Percentiles rank a stretch among this genome's conserved stretches.
Evolutionary conservation across 139 green algal species (phyloP).

Genomic region (Ettlia oleoabundans): DNA sequence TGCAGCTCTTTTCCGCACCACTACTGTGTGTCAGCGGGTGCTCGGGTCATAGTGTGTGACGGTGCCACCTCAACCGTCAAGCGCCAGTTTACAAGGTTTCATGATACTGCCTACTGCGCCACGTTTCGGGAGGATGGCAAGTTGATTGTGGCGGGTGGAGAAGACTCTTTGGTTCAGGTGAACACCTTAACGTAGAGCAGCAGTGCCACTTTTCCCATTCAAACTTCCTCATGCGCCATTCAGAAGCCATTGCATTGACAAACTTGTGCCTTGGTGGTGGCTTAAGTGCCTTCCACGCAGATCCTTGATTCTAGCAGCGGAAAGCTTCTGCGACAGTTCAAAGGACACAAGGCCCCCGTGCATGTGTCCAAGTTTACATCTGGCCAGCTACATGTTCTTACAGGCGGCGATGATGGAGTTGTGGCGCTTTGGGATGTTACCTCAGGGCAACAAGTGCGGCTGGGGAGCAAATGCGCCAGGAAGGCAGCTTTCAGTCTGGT

Average conservation of each 20-base stretch:
- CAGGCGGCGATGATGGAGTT: slow-evolving; percentile 84
- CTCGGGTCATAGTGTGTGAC: slow-evolving; percentile 82
- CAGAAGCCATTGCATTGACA: neutral
- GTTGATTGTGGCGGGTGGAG: slow-evolving; percentile 85
- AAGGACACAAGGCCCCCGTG: slow-evolving; percentile 77
- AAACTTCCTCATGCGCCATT: neutral
- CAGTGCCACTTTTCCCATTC: no score
- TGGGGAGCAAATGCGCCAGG: neutral
- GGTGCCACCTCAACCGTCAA: slow-evolving; percentile 44
- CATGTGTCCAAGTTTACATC: slow-evolving; percentile 73
- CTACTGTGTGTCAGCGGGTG: slow-evolving; percentile 17
- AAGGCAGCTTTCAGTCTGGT: neutral
- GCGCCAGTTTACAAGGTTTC: slow-evolving; percentile 83
- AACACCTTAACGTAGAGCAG: neutral
- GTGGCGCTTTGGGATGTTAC: slow-evolving; percentile 85
- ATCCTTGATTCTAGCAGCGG: slow-evolving; percentile 86
- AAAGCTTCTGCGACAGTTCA: slow-evolving; percentile 87
- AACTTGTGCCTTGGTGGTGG: neutral
- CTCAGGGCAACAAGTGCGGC: slow-evolving; percentile 56
- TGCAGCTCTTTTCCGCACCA: slow-evolving; percentile 72
- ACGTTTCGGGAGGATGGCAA: slow-evolving; percentile 82
- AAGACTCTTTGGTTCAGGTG: slow-evolving; percentile 89
- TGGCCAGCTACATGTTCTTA: slow-evolving; percentile 84
- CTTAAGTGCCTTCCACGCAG: slow-evolving; percentile 42
- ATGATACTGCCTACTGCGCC: slow-evolving; percentile 89